Evolutionary conservation across 345 rosid genomes (phyloP).

Genomic region (Abelmoschus esculentus): DNA sequence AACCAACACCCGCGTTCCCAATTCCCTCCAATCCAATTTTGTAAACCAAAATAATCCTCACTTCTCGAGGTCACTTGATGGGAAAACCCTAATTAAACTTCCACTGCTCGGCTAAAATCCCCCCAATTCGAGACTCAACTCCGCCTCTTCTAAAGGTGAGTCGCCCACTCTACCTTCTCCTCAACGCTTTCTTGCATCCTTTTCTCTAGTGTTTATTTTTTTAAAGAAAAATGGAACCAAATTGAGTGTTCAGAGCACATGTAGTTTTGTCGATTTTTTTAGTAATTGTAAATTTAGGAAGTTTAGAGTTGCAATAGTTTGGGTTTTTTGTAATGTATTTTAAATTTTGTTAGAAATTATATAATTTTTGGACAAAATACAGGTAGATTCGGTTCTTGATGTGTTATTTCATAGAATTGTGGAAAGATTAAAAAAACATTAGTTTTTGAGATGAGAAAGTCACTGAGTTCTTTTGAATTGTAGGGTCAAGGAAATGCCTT

Average conservation of each 20-base stretch:
- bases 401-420: neutral
- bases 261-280: neutral
- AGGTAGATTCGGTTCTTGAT: neutral
- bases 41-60: neutral
- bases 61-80: neutral
- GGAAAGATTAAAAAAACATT: neutral
- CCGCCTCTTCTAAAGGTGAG: neutral
- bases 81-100: neutral
- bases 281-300: neutral
- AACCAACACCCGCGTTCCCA: neutral
- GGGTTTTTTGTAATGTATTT: neutral
- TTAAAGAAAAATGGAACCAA: neutral
- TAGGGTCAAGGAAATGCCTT: neutral
- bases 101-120: neutral
- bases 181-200: neutral
- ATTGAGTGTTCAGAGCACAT: neutral
- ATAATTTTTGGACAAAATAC: neutral
- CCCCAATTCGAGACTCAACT: neutral
- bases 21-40: slow-evolving; percentile 9
- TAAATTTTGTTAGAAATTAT: neutral
- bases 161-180: neutral
- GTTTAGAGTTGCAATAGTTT: neutral
- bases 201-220: neutral
- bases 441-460: neutral
- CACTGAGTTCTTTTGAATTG: neutral